Conservation (phyloP, 2,329 filamentous ascomycete genomes). For the Paracorniculantispora psalliotae region DNA sequence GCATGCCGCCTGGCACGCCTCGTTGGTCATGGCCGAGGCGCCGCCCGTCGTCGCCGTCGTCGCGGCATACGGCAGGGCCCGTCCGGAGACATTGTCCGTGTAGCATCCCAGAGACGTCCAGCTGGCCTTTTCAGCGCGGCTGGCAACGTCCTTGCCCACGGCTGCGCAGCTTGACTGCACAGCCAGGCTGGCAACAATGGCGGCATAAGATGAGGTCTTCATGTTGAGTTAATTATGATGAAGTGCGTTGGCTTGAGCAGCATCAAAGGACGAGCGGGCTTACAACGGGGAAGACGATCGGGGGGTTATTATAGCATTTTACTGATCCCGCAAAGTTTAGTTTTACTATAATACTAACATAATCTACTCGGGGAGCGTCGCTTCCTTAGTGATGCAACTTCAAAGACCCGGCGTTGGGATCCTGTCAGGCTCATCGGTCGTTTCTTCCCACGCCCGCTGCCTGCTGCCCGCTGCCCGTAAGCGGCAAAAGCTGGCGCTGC, state of each 20-base stretch:
- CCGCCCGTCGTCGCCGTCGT: background rate
- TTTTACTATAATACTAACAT: no score
- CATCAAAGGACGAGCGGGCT: background rate
- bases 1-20: background rate
- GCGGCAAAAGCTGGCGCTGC: no score
- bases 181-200: background rate
- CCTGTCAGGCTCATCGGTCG: no score
- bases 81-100: background rate
- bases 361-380: no score
- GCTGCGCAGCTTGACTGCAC: background rate
- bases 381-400: no score
- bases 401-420: no score
- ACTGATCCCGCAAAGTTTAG: no score
- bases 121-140: background rate
- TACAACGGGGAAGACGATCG: background rate
- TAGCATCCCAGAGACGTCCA: slow-evolving; percentile 1
- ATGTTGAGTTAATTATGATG: background rate
- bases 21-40: background rate
- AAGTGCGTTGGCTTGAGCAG: background rate
- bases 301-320: background rate
- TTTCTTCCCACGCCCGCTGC: no score
- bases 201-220: background rate
- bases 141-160: no score
- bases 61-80: background rate
- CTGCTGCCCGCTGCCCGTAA: no score